These are phyloP conservation scores for Cyberlindnera xylosilytica DNA, from an alignment of 805 yeast genomes.

Conservation along the genomic window DNA sequence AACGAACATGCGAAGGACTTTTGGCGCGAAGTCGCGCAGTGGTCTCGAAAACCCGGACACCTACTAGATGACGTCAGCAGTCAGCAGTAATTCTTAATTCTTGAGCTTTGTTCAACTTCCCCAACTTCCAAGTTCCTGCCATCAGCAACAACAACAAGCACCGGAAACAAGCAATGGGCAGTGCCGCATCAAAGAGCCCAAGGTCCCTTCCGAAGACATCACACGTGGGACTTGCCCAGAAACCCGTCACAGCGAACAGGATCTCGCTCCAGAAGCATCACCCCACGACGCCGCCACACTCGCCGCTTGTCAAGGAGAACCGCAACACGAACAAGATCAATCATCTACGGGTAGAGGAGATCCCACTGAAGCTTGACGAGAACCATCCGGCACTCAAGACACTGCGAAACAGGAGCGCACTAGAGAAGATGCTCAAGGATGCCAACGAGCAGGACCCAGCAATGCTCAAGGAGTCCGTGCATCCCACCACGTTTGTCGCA, in stretches of 20 bases:
- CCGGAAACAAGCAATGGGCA: no score
- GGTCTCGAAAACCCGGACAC: no score
- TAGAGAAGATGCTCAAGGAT: conserved; percentile 14
- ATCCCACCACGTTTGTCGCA: conserved; percentile 19
- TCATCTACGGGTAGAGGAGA: background rate
- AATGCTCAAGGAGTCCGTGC: conserved; percentile 5
- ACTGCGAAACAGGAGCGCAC: conserved; percentile 14
- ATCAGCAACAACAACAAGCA: no score
- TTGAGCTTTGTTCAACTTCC: no score
- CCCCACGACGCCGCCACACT: background rate
- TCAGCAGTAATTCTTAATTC: no score
- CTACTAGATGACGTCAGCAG: no score
- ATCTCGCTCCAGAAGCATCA: background rate
- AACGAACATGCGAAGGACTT: no score
- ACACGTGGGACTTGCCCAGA: background rate
- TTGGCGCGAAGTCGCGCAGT: no score
- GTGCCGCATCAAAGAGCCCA: background rate
- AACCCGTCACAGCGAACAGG: background rate
- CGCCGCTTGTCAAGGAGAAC: background rate
- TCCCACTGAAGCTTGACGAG: conserved; percentile 2
- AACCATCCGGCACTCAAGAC: conserved; percentile 20
- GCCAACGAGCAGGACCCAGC: conserved; percentile 1
- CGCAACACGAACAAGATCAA: background rate
- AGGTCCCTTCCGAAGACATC: background rate
- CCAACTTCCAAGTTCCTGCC: no score